phyloP scores from a whole-genome alignment of 352 stramenopile species.

The Phytophthora citrophthora region DNA sequence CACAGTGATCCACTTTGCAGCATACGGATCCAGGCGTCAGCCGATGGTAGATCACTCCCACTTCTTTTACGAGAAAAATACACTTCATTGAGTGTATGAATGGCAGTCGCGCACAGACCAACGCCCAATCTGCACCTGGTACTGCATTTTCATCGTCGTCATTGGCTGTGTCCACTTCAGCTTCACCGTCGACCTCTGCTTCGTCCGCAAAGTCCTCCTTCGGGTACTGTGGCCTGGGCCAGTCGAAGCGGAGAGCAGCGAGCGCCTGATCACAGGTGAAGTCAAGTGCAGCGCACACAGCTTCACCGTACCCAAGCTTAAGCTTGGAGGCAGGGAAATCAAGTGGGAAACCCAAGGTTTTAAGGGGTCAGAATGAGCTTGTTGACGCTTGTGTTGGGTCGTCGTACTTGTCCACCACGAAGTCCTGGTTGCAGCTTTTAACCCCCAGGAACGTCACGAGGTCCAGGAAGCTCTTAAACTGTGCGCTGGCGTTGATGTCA shows the following conservation, averaged over 20 bases:
- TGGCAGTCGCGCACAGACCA: too few relatives aligned
- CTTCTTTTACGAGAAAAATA: too few relatives aligned
- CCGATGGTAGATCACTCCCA: too few relatives aligned
- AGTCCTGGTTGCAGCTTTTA: too few relatives aligned
- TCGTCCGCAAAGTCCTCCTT: constrained; percentile 87
- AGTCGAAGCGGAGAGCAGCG: constrained; percentile 63
- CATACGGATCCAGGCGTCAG: too few relatives aligned
- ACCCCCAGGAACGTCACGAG: too few relatives aligned
- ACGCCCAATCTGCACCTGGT: constrained; percentile 33
- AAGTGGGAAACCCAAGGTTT: constrained; percentile 81
- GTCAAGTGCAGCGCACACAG: constrained; percentile 67
- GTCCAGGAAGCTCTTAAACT: too few relatives aligned
- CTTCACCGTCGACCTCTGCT: constrained; percentile 73
- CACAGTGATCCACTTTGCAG: too few relatives aligned
- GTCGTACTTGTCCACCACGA: too few relatives aligned
- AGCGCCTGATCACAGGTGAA: constrained; percentile 86
- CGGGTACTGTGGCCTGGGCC: constrained; percentile 71
- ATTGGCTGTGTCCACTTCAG: constrained; percentile 60
- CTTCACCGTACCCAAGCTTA: constrained; percentile 77
- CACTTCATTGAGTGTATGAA: too few relatives aligned
- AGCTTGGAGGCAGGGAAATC: constrained; percentile 85
- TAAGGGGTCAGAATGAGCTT: constrained; percentile 83
- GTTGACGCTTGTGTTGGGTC: too few relatives aligned
- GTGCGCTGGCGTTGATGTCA: too few relatives aligned
- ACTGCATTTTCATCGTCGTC: constrained; percentile 56